Evolutionary conservation across 176 grass and related monocot species (phyloP).

Genomic region (Metroxylon sagu): DNA sequence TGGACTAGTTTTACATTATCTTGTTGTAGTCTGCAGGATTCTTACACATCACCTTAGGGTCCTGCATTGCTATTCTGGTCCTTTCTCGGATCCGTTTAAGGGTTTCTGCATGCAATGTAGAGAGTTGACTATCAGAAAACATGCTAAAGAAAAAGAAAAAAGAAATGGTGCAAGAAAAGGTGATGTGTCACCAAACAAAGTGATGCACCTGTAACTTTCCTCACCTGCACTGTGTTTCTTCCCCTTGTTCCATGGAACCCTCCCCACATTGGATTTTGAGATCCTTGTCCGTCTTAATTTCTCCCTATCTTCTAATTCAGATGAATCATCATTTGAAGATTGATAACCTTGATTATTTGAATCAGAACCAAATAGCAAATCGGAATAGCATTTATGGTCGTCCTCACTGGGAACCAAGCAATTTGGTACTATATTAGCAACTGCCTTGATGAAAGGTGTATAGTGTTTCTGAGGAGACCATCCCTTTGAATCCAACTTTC

Average conservation of each 20-base stretch:
- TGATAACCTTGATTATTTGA: neutral
- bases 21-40: too few species aligned
- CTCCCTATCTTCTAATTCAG: neutral
- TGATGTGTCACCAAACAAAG: too few species aligned
- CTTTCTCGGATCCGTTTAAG: too few species aligned
- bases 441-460: neutral
- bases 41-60: too few species aligned
- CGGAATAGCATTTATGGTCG: neutral
- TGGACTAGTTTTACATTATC: too few species aligned
- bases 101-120: too few species aligned
- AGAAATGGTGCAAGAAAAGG: too few species aligned
- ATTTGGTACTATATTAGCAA: neutral
- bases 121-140: too few species aligned
- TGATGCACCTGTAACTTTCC: neutral
- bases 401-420: neutral
- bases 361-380: too few species aligned
- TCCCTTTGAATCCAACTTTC: neutral
- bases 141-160: too few species aligned
- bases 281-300: conserved; percentile 1
- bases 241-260: conserved; percentile 2
- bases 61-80: too few species aligned
- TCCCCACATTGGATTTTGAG: neutral
- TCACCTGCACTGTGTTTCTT: conserved; percentile 3
- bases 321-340: neutral
- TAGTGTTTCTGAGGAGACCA: neutral